Percentiles rank a stretch among this genome's conserved stretches.
Evolutionary conservation across 75 land plant species (phyloP).

Genomic region (Ceratopteris richardii): DNA sequence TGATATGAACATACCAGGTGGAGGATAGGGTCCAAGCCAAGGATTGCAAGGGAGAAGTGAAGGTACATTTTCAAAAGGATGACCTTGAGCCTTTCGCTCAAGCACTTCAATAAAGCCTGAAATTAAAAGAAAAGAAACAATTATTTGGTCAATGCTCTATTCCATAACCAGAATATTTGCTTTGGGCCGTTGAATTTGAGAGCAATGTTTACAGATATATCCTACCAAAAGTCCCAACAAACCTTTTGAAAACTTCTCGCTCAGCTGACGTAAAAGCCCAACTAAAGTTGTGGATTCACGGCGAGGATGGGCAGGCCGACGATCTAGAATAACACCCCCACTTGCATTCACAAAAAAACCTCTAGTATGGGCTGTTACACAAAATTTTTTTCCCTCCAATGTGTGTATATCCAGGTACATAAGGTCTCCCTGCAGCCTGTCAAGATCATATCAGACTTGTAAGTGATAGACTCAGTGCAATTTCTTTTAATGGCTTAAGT

Average conservation of each 20-base stretch:
- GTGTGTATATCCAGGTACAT: conserved; percentile 80
- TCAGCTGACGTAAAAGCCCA: conserved; percentile 74
- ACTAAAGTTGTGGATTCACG: conserved; percentile 69
- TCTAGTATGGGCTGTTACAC: conserved; percentile 81
- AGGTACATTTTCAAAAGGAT: conserved; percentile 98
- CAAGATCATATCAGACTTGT: too few species aligned
- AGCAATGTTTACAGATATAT: too few species aligned
- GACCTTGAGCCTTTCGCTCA: conserved; percentile 75
- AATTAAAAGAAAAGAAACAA: conserved; percentile 1
- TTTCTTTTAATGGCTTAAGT: too few species aligned
- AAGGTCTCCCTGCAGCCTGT: conserved; percentile 86
- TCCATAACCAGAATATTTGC: too few species aligned
- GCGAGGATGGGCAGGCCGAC: conserved; percentile 42
- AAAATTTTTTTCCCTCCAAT: conserved; percentile 62
- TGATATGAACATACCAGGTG: conserved; percentile 74
- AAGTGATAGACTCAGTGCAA: too few species aligned
- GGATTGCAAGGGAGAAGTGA: conserved; percentile 68
- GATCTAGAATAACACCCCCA: conserved; percentile 55
- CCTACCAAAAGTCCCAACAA: background rate
- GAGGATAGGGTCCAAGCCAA: conserved; percentile 82
- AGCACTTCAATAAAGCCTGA: conserved; percentile 87
- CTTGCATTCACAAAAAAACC: conserved; percentile 80
- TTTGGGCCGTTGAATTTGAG: too few species aligned
- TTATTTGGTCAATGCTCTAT: too few species aligned
- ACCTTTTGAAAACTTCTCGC: conserved; percentile 89